Percentiles rank a stretch among this genome's conserved stretches.
phyloP scores from a whole-genome alignment of 805 yeast species.

The Candida glaebosa region DNA sequence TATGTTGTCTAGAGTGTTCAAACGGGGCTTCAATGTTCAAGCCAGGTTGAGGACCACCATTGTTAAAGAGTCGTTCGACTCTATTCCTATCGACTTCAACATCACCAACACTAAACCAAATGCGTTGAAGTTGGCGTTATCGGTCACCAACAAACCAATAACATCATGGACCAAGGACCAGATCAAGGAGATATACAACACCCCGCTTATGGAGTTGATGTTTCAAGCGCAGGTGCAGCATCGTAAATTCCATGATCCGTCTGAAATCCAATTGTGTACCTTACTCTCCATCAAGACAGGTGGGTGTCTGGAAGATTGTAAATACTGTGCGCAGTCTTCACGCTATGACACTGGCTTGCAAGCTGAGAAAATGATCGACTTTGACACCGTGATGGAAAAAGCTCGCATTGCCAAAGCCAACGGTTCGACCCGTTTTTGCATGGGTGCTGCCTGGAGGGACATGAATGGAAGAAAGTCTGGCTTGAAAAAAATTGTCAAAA shows the following conservation, averaged over 20 bases:
- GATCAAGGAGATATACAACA: conserved; percentile 55
- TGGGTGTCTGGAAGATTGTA: conserved; percentile 80
- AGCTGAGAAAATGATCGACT: conserved; percentile 58
- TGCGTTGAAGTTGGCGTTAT: conserved; percentile 3
- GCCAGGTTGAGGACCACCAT: neutral
- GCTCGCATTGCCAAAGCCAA: conserved; percentile 65
- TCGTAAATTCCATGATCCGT: conserved; percentile 62
- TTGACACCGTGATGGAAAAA: conserved; percentile 60
- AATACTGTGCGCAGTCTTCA: conserved; percentile 75
- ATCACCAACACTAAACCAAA: neutral
- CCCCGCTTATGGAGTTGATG: conserved; percentile 63
- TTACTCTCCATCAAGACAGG: conserved; percentile 73
- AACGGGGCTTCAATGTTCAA: neutral
- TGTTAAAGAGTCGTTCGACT: neutral
- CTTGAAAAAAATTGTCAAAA: conserved; percentile 55
- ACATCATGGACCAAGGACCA: conserved; percentile 60
- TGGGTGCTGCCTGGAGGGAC: conserved; percentile 89
- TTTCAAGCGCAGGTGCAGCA: conserved; percentile 62
- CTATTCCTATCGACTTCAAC: neutral
- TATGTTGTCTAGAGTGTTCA: too few species aligned
- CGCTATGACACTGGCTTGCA: conserved; percentile 67
- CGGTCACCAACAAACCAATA: conserved; percentile 13
- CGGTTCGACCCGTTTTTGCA: conserved; percentile 75
- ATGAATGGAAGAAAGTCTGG: conserved; percentile 76
- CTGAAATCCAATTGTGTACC: conserved; percentile 72